Evolutionary conservation across 371 early-diverging fungal species (phyloP).

Genomic region (Mortierella sp.): DNA sequence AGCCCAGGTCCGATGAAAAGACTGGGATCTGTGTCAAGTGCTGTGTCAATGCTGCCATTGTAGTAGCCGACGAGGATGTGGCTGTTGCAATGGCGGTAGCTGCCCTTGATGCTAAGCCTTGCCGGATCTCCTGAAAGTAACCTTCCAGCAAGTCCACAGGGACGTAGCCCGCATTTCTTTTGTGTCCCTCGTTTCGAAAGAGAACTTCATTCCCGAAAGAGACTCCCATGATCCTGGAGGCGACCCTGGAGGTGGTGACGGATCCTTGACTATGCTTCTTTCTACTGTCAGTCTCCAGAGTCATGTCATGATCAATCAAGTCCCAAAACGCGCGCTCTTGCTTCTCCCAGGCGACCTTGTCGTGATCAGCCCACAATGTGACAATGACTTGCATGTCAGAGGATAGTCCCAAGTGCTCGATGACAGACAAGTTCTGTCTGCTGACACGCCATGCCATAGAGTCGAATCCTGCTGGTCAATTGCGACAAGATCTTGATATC

Average conservation of each 20-base stretch:
- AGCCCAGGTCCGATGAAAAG: conserved; percentile 55
- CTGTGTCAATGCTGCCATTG: conserved; percentile 51
- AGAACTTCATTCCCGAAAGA: conserved; percentile 62
- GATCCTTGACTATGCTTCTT: neutral
- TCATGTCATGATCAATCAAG: conserved; percentile 39
- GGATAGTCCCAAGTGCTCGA: conserved; percentile 46
- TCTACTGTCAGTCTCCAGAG: conserved; percentile 4
- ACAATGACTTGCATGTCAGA: conserved; percentile 51
- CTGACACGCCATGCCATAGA: conserved; percentile 57
- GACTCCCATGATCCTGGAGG: conserved; percentile 50
- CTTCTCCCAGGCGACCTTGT: conserved; percentile 46
- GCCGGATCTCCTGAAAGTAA: conserved; percentile 48
- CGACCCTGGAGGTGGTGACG: conserved; percentile 18
- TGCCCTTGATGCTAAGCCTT: conserved; percentile 20
- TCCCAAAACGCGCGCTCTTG: conserved; percentile 47
- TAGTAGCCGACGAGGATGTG: conserved; percentile 50
- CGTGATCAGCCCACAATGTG: conserved; percentile 57
- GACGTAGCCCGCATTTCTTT: conserved; percentile 29
- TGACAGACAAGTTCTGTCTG: conserved; percentile 49
- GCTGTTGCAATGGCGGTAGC: conserved; percentile 27
- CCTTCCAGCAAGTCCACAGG: conserved; percentile 39
- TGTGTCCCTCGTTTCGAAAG: conserved; percentile 63
- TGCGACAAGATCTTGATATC: conserved; percentile 57
- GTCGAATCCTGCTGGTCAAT: conserved; percentile 46
- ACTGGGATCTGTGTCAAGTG: conserved; percentile 51